phyloP scores from a whole-genome alignment of 257 asterid genomes.

The Jacaranda mimosifolia region DNA sequence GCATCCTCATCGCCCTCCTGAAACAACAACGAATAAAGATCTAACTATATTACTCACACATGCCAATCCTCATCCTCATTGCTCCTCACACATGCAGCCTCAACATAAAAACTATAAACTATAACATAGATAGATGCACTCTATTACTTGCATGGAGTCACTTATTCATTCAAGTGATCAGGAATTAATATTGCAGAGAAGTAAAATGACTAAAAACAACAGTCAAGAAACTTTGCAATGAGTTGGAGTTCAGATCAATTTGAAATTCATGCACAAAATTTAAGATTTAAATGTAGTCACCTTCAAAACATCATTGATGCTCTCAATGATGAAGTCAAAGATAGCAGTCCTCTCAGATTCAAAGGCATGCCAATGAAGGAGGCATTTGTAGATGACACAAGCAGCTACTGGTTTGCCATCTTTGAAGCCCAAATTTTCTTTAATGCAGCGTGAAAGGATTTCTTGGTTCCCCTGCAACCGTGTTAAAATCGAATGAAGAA shows the following conservation, averaged over 20 bases:
- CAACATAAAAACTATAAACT: constrained; percentile 26
- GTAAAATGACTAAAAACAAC: background rate
- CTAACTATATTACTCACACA: background rate
- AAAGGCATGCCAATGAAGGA: constrained; percentile 94
- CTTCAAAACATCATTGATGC: constrained; percentile 87
- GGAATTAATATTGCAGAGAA: constrained; percentile 23
- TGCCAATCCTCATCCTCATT: no score
- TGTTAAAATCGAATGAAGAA: constrained; percentile 10
- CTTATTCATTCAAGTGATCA: constrained; percentile 1
- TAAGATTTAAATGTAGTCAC: constrained; percentile 44
- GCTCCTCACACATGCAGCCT: background rate
- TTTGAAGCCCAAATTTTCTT: constrained; percentile 87
- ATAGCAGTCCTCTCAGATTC: constrained; percentile 94
- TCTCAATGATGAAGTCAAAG: constrained; percentile 86
- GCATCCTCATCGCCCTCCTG: constrained; percentile 85
- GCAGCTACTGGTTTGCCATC: constrained; percentile 97
- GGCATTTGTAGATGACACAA: constrained; percentile 93
- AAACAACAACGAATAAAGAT: constrained; percentile 36
- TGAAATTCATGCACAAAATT: constrained; percentile 6
- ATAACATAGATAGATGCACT: constrained; percentile 7
- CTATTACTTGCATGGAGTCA: background rate
- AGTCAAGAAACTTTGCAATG: background rate
- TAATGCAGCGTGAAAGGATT: constrained; percentile 85
- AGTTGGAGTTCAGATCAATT: background rate
- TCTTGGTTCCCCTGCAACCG: constrained; percentile 74